These are phyloP conservation scores for Nicotiana benthamiana DNA, from an alignment of 257 asterid species.

Conservation along the genomic window DNA sequence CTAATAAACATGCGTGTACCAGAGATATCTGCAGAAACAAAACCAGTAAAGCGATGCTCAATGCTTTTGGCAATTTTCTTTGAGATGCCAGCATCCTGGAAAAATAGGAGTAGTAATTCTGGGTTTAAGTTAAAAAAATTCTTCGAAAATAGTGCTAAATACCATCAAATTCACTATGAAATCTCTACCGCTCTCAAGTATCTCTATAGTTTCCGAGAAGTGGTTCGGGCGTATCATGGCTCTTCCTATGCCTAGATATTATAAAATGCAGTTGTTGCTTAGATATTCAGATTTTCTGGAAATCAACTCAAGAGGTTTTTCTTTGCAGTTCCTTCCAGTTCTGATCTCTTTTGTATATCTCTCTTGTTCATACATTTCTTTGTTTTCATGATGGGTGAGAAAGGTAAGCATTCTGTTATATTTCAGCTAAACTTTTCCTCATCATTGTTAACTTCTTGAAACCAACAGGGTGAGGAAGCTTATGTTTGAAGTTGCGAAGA, in stretches of 20 bases:
- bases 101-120: neutral
- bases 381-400: neutral
- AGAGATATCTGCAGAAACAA: neutral
- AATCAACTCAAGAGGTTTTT: neutral
- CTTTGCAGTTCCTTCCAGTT: neutral
- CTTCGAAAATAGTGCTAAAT: neutral
- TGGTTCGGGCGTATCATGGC: neutral
- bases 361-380: neutral
- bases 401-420: neutral
- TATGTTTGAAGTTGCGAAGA: constrained; percentile 62
- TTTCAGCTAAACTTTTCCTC: neutral
- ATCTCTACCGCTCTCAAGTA: neutral
- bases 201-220: neutral
- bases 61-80: neutral
- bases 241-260: neutral
- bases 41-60: neutral
- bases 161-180: neutral
- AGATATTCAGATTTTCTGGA: neutral
- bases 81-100: neutral
- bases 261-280: neutral
- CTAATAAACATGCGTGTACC: neutral
- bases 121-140: neutral
- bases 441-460: constrained; percentile 3
- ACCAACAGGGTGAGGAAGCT: constrained; percentile 50
- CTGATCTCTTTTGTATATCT: neutral